Evolutionary conservation across 202 grass and related monocot species (phyloP).

Genomic region (Elaeis oleifera): DNA sequence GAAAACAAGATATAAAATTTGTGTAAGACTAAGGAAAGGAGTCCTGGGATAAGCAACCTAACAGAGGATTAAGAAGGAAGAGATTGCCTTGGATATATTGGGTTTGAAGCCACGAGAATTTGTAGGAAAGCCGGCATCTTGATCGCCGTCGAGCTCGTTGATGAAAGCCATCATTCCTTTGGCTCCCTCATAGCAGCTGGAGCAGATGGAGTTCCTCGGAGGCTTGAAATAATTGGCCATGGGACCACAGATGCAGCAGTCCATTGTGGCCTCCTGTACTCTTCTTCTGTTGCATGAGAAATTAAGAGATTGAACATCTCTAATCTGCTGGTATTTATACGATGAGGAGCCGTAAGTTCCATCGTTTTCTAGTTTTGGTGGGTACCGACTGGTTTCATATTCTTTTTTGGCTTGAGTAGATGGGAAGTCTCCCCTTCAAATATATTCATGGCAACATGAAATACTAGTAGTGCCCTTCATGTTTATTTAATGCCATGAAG

Average conservation of each 20-base stretch:
- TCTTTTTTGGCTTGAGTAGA: too few species aligned
- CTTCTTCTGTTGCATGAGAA: too few species aligned
- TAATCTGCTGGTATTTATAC: neutral
- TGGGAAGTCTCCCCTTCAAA: too few species aligned
- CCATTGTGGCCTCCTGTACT: conserved; percentile 30
- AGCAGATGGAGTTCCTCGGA: conserved; percentile 68
- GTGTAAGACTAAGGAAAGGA: too few species aligned
- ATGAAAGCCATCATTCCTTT: conserved; percentile 64
- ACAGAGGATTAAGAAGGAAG: neutral
- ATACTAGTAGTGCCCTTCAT: too few species aligned
- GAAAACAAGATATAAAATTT: too few species aligned
- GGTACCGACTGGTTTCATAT: conserved; percentile 5
- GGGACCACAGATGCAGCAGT: conserved; percentile 88
- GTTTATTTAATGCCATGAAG: too few species aligned
- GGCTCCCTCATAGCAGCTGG: conserved; percentile 62
- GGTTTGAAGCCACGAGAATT: conserved; percentile 16
- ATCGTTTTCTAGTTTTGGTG: conserved; percentile 32
- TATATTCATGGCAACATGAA: too few species aligned
- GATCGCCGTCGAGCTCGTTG: conserved; percentile 12
- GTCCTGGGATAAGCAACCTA: neutral
- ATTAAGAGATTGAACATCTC: neutral
- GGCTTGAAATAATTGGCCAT: conserved; percentile 56
- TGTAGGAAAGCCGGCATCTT: neutral
- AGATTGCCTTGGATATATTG: conserved; percentile 37
- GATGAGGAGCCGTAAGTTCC: neutral